Conservation (phyloP, 768 basidiomycete species). For the Calvatia gigantea region DNA sequence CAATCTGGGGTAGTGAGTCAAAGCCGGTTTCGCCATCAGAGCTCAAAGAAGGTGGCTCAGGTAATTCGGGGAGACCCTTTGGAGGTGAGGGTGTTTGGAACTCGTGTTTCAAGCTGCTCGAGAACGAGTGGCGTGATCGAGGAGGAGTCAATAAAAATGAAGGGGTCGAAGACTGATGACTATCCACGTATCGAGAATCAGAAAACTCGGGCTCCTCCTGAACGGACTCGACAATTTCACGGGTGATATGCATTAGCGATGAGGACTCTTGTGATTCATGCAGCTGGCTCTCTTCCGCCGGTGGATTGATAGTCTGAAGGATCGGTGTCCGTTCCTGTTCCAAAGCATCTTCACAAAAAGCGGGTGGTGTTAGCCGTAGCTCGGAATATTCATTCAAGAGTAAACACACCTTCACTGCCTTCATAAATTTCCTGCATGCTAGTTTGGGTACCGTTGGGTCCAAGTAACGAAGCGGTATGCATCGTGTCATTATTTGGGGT, state of each 20-base stretch:
- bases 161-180: background rate
- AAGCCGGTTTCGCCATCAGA: constrained; percentile 21
- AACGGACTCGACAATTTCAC: background rate
- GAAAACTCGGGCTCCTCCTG: background rate
- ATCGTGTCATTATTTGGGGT: constrained; percentile 1
- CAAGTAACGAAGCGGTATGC: constrained; percentile 5
- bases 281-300: background rate
- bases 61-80: constrained; percentile 59
- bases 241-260: background rate
- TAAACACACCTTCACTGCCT: background rate
- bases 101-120: constrained; percentile 39
- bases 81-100: constrained; percentile 66
- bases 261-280: background rate
- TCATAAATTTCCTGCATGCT: background rate
- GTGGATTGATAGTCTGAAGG: constrained; percentile 14
- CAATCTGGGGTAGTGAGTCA: background rate
- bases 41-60: constrained; percentile 54
- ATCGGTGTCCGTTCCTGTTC: constrained; percentile 22
- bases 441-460: background rate
- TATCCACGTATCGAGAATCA: background rate
- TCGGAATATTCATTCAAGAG: background rate
- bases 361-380: background rate
- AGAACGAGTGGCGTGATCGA: constrained; percentile 25
- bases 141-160: constrained; percentile 10
- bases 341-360: background rate